These are phyloP conservation scores for Alternaria arborescens DNA, from an alignment of 2,329 filamentous ascomycete species.

Conservation along the genomic window DNA sequence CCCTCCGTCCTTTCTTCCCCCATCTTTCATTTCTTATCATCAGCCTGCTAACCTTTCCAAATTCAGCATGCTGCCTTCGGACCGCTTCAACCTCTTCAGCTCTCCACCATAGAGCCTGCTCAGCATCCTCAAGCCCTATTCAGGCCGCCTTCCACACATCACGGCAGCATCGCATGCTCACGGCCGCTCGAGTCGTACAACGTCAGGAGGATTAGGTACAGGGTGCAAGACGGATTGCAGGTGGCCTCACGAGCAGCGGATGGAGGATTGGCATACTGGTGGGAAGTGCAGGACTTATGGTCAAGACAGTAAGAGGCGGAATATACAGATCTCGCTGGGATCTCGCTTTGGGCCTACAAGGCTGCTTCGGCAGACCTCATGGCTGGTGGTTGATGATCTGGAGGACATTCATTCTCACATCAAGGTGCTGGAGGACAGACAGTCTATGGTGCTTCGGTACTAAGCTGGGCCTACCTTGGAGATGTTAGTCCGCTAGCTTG, in stretches of 20 bases:
- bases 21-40: neutral
- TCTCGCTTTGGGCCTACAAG: slow-evolving; percentile 15
- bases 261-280: slow-evolving; percentile 6
- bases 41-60: slow-evolving; percentile 5
- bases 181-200: neutral
- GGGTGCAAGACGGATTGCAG: slow-evolving; percentile 10
- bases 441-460: slow-evolving; percentile 14
- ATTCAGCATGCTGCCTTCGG: slow-evolving; percentile 7
- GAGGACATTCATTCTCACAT: slow-evolving; percentile 8
- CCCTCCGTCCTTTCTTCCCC: neutral
- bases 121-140: slow-evolving; percentile 4
- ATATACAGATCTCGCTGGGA: slow-evolving; percentile 5
- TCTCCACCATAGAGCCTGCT: neutral
- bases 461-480: slow-evolving; percentile 20
- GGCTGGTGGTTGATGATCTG: slow-evolving; percentile 19
- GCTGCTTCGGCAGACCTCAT: slow-evolving; percentile 4
- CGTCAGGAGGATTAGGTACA: slow-evolving; percentile 2
- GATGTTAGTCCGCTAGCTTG: slow-evolving; percentile 1
- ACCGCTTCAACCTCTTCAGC: neutral
- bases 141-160: neutral
- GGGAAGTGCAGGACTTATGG: slow-evolving; percentile 10
- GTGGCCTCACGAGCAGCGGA: neutral
- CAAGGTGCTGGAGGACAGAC: slow-evolving; percentile 24
- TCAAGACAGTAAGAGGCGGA: slow-evolving; percentile 11
- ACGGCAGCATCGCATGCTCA: slow-evolving; percentile 15